These are phyloP conservation scores for Bipolaris sorokiniana DNA, from an alignment of 2,329 filamentous ascomycete species.

Conservation along the genomic window DNA sequence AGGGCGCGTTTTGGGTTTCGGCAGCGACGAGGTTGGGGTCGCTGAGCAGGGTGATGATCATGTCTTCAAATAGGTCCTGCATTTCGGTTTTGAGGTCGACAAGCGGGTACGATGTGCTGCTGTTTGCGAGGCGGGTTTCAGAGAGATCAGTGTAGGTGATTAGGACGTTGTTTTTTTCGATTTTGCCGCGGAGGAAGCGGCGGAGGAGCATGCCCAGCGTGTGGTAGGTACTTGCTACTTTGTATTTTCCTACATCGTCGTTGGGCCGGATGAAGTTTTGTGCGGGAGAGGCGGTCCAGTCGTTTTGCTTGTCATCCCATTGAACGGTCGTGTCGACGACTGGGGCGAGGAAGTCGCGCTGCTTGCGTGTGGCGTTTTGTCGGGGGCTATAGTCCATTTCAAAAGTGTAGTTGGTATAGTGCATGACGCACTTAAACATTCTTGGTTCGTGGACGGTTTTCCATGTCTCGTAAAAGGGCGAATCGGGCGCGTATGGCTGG, in stretches of 20 bases:
- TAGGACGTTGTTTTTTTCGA: constrained; percentile 30
- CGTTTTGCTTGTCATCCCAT: constrained; percentile 19
- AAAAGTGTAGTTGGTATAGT: constrained; percentile 48
- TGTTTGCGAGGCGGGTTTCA: constrained; percentile 43
- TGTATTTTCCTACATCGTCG: constrained; percentile 35
- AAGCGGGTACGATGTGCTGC: constrained; percentile 37
- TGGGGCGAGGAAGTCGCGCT: constrained; percentile 39
- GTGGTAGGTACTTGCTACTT: constrained; percentile 43
- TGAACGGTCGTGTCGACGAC: constrained; percentile 39
- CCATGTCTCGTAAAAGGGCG: constrained; percentile 38
- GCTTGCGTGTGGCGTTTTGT: constrained; percentile 29
- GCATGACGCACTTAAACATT: constrained; percentile 45
- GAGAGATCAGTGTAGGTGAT: constrained; percentile 45
- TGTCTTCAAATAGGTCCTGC: constrained; percentile 46
- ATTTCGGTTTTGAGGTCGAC: constrained; percentile 36
- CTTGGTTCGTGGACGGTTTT: constrained; percentile 39
- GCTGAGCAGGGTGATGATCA: constrained; percentile 45
- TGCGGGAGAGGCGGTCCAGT: constrained; percentile 24
- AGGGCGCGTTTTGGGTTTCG: constrained; percentile 29
- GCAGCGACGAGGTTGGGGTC: constrained; percentile 42
- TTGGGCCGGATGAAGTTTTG: constrained; percentile 34
- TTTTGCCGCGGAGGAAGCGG: constrained; percentile 44
- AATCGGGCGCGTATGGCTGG: constrained; percentile 28
- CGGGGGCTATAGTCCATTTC: constrained; percentile 37
- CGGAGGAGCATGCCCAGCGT: constrained; percentile 43